Base-by-base conservation (phyloP, 306 rosid species). In the Lagenaria siceraria region DNA sequence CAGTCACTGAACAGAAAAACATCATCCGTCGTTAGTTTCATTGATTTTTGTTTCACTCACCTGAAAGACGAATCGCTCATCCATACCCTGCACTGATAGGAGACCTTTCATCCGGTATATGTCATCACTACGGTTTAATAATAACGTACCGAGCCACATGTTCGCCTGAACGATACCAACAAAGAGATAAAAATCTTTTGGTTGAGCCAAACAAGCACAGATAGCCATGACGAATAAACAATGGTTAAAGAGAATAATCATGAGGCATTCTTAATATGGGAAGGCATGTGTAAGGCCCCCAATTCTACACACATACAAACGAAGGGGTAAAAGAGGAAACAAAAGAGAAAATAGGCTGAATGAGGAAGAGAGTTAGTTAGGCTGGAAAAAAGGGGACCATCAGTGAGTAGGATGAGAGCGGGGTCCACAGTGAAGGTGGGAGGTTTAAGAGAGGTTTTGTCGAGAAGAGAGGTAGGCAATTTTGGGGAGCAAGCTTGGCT, bases 61-160 rank as follows among this genome's bases (percentile, higher is more conserved):
- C 97, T 95, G 99, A 84, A 95, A 95, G 81, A 95, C 99, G 55
- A 95, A 92, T 90, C 99, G 87, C 81, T 92, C 99, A 4, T 95
- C 42, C 99, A 92, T 95, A 63, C 97, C 97, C 80, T 90, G 83
- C 43, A 95, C 93, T 40, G 97, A 92, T 53, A 95, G 79, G 68
- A 95, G 97, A 69, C 97, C 99, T 75, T 95, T 92, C 99, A 95
- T 95, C 49, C 99, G 87, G 59, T 95, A 95, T 79, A 95, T 92
- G 80, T 95, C 99, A 15, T 95, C 97, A 59, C 97, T 92, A 15
- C 89, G 88, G 22, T 95, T 97, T 90, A 92, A 38, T 79, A 95
- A 82, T 74, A 92, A 79, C 49, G 91, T 95, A 40, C 97, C 97
- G 8, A 95, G 99, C 99, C 99, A 95, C 35, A 84, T 86, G 86